Percentiles rank a stretch among this genome's conserved stretches.
Conservation (phyloP, 768 basidiomycete genomes). For the Cystobasidium onofrii region DNA sequence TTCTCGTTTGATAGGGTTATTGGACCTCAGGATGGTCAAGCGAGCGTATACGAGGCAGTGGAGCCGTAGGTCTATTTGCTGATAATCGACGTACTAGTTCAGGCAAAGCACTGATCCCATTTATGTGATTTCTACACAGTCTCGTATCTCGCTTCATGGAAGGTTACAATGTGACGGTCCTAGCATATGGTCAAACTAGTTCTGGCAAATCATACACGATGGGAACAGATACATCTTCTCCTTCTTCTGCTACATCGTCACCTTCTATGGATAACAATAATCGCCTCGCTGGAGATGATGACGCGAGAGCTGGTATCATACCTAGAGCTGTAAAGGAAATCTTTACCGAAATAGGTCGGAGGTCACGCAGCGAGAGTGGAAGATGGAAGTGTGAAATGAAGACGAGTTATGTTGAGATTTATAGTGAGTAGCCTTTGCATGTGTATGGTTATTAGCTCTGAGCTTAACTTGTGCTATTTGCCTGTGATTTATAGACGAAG, state of each 20-base stretch:
- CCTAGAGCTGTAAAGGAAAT: conserved; percentile 85
- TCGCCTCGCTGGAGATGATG: conserved; percentile 37
- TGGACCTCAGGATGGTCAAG: conserved; percentile 72
- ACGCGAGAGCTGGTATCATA: conserved; percentile 71
- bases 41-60: conserved; percentile 73
- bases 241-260: conserved; percentile 38
- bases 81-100: no score
- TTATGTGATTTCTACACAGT: neutral
- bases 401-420: conserved; percentile 92
- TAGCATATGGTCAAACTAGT: conserved; percentile 95
- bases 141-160: conserved; percentile 79
- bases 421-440: conserved; percentile 50
- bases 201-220: conserved; percentile 97
- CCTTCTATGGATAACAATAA: neutral
- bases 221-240: conserved; percentile 80
- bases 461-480: no score
- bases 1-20: conserved; percentile 95
- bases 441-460: no score
- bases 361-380: conserved; percentile 67
- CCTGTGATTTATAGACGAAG: conserved; percentile 57
- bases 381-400: conserved; percentile 52
- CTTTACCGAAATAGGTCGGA: conserved; percentile 69
- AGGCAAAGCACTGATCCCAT: no score
- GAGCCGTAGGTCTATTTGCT: conserved; percentile 62
- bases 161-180: conserved; percentile 94